Evolutionary conservation across 2,329 filamentous ascomycete genomes (phyloP), one percentile per base, ranked within the genome.

Genomic region (Sordariomycetes sp.): DNA sequence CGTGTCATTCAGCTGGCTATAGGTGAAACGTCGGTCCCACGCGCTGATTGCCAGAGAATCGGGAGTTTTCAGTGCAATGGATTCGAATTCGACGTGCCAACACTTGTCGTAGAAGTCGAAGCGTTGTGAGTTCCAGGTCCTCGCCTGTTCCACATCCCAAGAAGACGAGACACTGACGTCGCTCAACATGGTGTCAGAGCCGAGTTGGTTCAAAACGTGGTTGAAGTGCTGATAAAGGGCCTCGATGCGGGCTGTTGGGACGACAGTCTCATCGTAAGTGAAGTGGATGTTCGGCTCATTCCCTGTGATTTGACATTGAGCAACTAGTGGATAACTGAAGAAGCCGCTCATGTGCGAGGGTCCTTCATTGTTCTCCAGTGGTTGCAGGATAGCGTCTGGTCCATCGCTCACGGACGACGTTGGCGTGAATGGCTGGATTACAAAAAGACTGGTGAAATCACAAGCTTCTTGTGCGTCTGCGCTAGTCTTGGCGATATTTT

Each of bases 71-170:
- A 34, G 12, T 5, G 16, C 33, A 16, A 28, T 24, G 24, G 28
- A 17, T 10, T 29, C 14, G 26, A 34, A 15, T 12, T 28, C 17
- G 9, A 21, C 24, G 16, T 34, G 33, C 11, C 28, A 24, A 18
- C 25, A 27, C n/a, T 7, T n/a, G 12, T 27, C 6, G 12, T 12
- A n/a, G n/a, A n/a, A n/a, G 6, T 27, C 16, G 25, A 15, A 15
- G 25, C 16, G 25, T 7, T 8, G 8, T 8, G 21, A n/a, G n/a
- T 34, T 34, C 39, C 68, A 37, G 65, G 67, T 42, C 63, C 60
- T 10, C 20, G 19, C 15, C 10, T 14, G 18, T n/a, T 15, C 14
- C 6, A 24, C n/a, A 18, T 38, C 36, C 36, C 36, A 38, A 5
- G 27, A 28, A 6, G 27, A 21, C 3, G 32, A 21, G 12, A 35